Evolutionary conservation across 129 eudicot genomes (phyloP).

Genomic region (Tagetes erecta): DNA sequence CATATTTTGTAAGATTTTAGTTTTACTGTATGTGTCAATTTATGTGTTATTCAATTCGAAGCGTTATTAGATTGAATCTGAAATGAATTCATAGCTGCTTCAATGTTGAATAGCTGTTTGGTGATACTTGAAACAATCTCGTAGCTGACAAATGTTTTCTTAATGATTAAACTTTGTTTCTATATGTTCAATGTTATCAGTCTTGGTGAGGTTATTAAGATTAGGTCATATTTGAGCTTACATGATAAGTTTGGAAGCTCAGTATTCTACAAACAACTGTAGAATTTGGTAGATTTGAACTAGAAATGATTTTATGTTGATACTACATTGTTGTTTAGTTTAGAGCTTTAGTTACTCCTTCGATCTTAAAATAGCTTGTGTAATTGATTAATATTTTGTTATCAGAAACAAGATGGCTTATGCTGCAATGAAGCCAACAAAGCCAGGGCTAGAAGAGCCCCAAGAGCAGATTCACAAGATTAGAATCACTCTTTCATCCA

Average conservation of each 20-base stretch:
- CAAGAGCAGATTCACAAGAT: constrained; percentile 86
- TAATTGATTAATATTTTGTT: neutral
- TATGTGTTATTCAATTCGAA: no score
- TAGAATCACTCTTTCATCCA: constrained; percentile 90
- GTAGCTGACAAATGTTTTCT: no score
- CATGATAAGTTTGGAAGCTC: neutral
- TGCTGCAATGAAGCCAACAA: constrained; percentile 84
- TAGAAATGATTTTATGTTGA: neutral
- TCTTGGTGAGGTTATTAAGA: no score
- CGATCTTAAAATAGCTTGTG: neutral
- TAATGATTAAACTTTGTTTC: no score
- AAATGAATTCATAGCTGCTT: no score
- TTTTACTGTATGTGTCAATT: neutral
- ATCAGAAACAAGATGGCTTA: constrained; percentile 56
- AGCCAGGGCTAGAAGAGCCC: constrained; percentile 81
- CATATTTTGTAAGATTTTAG: neutral
- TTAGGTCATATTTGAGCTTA: neutral
- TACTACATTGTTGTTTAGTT: neutral
- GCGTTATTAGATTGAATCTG: no score
- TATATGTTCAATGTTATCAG: neutral
- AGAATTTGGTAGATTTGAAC: neutral
- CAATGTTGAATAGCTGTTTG: no score
- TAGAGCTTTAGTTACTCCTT: neutral
- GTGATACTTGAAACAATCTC: no score
- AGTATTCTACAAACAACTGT: neutral